Percentiles rank a stretch among this genome's conserved stretches.
phyloP scores from a whole-genome alignment of 2,329 filamentous ascomycete genomes.

The Ceratocystis lukuohia region DNA sequence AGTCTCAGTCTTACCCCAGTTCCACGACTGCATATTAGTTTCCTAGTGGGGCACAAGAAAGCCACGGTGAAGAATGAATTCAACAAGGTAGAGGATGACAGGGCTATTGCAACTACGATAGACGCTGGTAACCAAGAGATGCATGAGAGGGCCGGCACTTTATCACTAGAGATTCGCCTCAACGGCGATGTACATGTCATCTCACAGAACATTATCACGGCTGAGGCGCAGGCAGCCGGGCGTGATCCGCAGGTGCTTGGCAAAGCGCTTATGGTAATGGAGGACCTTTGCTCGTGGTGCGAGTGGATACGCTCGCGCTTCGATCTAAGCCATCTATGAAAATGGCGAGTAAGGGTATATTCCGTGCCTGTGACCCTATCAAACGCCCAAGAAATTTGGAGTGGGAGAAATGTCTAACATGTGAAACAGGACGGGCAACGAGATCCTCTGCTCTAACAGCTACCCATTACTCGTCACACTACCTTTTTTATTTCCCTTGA shows the following conservation, averaged over 20 bases:
- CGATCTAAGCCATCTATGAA: constrained; percentile 14
- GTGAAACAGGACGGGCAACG: too few relatives aligned
- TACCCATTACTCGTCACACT: too few relatives aligned
- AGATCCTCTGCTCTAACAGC: too few relatives aligned
- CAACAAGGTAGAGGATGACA: too few relatives aligned
- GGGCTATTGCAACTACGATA: too few relatives aligned
- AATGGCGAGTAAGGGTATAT: background rate
- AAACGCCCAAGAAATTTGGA: too few relatives aligned
- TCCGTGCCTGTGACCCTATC: too few relatives aligned
- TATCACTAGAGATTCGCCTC: constrained; percentile 45
- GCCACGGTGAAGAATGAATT: background rate
- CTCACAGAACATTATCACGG: constrained; percentile 41
- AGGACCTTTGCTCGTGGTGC: constrained; percentile 40
- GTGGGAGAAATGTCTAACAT: too few relatives aligned
- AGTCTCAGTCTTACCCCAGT: constrained; percentile 39
- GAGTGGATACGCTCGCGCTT: constrained; percentile 38
- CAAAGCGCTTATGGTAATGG: constrained; percentile 35
- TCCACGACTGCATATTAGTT: constrained; percentile 39
- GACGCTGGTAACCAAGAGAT: background rate
- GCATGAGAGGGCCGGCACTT: constrained; percentile 24
- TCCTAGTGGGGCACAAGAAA: constrained; percentile 30
- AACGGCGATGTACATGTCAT: constrained; percentile 46
- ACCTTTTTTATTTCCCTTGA: too few relatives aligned
- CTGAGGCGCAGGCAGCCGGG: constrained; percentile 18
- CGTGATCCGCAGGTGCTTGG: constrained; percentile 30